These are phyloP conservation scores for Abortiporus biennis DNA, from an alignment of 1,284 basidiomycete species.

Conservation along the genomic window DNA sequence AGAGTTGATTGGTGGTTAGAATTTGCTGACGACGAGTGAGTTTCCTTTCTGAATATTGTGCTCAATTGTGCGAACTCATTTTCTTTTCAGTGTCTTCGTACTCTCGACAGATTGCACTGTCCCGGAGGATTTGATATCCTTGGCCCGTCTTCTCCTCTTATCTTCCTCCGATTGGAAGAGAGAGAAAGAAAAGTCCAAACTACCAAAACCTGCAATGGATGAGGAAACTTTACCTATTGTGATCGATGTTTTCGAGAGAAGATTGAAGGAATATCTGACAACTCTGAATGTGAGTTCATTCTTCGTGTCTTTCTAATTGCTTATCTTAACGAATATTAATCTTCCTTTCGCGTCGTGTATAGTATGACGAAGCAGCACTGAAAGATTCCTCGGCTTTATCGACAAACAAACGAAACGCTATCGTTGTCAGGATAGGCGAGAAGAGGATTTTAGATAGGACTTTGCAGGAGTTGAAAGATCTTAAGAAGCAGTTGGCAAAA, in stretches of 20 bases:
- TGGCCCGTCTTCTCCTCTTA: slow-evolving; percentile 66
- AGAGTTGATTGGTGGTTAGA: slow-evolving; percentile 91
- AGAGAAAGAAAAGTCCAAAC: slow-evolving; percentile 60
- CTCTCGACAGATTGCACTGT: slow-evolving; percentile 50
- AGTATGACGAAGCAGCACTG: slow-evolving; percentile 52
- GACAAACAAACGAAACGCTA: slow-evolving; percentile 52
- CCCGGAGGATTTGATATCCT: slow-evolving; percentile 63
- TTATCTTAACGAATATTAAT: slow-evolving; percentile 3
- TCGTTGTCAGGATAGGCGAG: slow-evolving; percentile 77
- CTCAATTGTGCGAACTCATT: not conserved
- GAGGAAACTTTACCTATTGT: slow-evolving; percentile 39
- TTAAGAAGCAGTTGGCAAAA: not conserved
- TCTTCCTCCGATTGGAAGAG: slow-evolving; percentile 60
- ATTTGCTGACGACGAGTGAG: slow-evolving; percentile 86
- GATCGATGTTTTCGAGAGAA: slow-evolving; percentile 39
- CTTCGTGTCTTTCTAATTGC: not conserved
- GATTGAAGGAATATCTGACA: slow-evolving; percentile 54
- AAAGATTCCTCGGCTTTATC: slow-evolving; percentile 23
- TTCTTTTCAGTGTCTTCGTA: slow-evolving; percentile 48
- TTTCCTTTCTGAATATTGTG: slow-evolving; percentile 16
- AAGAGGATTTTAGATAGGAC: slow-evolving; percentile 58
- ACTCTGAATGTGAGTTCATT: slow-evolving; percentile 42
- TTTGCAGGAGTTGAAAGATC: slow-evolving; percentile 24
- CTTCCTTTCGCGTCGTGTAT: too few species aligned
- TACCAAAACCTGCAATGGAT: slow-evolving; percentile 73